Percentiles rank a stretch among this genome's conserved stretches.
Evolutionary conservation across 1,284 basidiomycete genomes (phyloP).

Genomic region (Wolfiporia cocos): DNA sequence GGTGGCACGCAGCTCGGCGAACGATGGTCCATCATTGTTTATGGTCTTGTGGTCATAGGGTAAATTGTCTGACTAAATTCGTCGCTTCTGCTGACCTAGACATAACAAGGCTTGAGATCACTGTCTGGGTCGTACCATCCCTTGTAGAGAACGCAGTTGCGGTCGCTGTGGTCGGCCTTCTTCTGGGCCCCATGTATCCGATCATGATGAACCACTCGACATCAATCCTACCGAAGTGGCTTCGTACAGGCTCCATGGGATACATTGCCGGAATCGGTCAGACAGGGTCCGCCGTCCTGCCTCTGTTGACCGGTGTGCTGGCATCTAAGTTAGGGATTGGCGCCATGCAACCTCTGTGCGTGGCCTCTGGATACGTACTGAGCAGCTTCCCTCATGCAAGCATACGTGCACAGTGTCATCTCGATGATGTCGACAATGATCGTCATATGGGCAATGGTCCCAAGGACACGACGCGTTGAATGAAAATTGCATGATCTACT

Average conservation of each 20-base stretch:
- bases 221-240: slow-evolving; percentile 40
- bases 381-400: slow-evolving; percentile 11
- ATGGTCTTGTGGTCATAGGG: slow-evolving; percentile 47
- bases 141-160: slow-evolving; percentile 45
- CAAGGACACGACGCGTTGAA: slow-evolving; percentile 17
- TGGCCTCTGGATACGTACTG: slow-evolving; percentile 34
- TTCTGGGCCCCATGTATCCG: slow-evolving; percentile 47
- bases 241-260: slow-evolving; percentile 48
- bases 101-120: slow-evolving; percentile 43
- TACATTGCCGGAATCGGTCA: slow-evolving; percentile 51
- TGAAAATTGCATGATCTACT: too few relatives aligned
- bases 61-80: slow-evolving; percentile 21
- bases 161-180: slow-evolving; percentile 46
- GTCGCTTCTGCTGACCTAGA: slow-evolving; percentile 6
- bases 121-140: slow-evolving; percentile 58
- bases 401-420: slow-evolving; percentile 24
- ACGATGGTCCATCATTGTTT: slow-evolving; percentile 44
- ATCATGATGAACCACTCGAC: slow-evolving; percentile 45
- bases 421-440: slow-evolving; percentile 27
- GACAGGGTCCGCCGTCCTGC: slow-evolving; percentile 45
- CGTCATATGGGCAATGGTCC: slow-evolving; percentile 25
- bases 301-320: slow-evolving; percentile 53
- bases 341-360: slow-evolving; percentile 51
- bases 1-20: slow-evolving; percentile 41
- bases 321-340: slow-evolving; percentile 42